Evolutionary conservation across 352 stramenopile genomes (phyloP).

Genomic region (Plasmopara muralis): DNA sequence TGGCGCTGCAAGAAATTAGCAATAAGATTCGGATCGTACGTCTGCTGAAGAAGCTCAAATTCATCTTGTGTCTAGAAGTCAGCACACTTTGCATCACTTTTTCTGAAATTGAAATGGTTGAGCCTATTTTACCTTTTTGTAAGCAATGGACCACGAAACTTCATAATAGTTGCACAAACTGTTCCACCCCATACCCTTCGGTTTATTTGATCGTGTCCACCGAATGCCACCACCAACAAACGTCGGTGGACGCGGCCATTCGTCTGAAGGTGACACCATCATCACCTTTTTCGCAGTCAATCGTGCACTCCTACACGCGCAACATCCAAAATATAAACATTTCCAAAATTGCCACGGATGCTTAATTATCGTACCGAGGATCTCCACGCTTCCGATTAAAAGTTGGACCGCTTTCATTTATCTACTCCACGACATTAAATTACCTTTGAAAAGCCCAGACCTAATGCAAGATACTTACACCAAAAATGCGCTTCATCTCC

Average conservation of each 20-base stretch:
- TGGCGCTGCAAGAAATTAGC: slow-evolving; percentile 75
- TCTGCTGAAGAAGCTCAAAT: slow-evolving; percentile 74
- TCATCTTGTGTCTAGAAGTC: slow-evolving; percentile 57
- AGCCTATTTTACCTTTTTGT: slow-evolving; percentile 62
- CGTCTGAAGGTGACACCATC: slow-evolving; percentile 68
- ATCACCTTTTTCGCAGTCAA: slow-evolving; percentile 67
- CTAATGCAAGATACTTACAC: slow-evolving; percentile 25
- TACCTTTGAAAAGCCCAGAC: background rate
- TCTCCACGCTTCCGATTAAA: slow-evolving; percentile 45
- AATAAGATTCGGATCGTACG: slow-evolving; percentile 80
- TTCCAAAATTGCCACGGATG: background rate
- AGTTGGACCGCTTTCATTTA: slow-evolving; percentile 52
- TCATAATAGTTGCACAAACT: slow-evolving; percentile 74
- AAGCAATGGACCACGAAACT: slow-evolving; percentile 80
- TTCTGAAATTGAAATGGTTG: background rate
- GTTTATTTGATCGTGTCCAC: slow-evolving; percentile 79
- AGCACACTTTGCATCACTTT: background rate
- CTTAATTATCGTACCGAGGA: slow-evolving; percentile 30
- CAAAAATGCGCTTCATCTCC: slow-evolving; percentile 87
- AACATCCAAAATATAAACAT: background rate
- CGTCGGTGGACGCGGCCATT: slow-evolving; percentile 79
- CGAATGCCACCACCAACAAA: slow-evolving; percentile 83
- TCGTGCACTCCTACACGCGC: slow-evolving; percentile 40
- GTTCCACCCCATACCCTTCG: slow-evolving; percentile 55
- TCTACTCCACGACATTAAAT: slow-evolving; percentile 23